A percentile compares a stretch with the other conserved stretches of the same genome.
Evolutionary conservation across 768 basidiomycete genomes (phyloP).

Genomic region (Pleurotus salmoneostramineus): DNA sequence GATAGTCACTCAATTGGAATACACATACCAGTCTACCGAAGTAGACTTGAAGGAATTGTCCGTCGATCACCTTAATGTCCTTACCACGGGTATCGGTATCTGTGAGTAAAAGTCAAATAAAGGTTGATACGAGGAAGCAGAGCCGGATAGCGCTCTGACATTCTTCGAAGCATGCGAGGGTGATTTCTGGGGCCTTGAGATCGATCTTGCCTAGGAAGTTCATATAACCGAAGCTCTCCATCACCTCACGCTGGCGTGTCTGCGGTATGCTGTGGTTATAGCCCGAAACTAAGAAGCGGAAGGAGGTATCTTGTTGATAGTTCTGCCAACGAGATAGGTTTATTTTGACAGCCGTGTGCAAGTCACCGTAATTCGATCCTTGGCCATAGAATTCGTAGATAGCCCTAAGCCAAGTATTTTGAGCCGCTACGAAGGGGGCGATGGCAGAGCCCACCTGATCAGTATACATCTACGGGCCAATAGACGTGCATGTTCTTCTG

Average conservation of each 20-base stretch:
- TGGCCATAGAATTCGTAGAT: conserved; percentile 77
- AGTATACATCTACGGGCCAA: conserved; percentile 78
- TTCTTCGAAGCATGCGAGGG: conserved; percentile 79
- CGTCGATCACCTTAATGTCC: conserved; percentile 43
- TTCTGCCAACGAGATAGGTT: conserved; percentile 49
- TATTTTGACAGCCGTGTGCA: conserved; percentile 54
- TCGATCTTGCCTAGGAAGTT: conserved; percentile 76
- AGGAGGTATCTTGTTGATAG: conserved; percentile 65
- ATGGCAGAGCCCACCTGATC: conserved; percentile 54
- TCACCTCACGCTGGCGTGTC: conserved; percentile 55
- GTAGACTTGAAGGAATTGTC: conserved; percentile 67
- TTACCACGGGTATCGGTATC: conserved; percentile 46
- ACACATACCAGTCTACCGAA: conserved; percentile 83
- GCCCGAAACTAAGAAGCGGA: conserved; percentile 74
- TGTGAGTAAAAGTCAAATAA: conserved; percentile 14
- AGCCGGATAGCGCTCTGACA: conserved; percentile 40
- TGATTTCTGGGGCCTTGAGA: conserved; percentile 74
- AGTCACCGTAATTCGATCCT: conserved; percentile 61
- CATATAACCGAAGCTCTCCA: conserved; percentile 87
- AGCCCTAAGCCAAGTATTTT: conserved; percentile 40
- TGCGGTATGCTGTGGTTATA: conserved; percentile 76
- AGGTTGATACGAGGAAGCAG: conserved; percentile 16
- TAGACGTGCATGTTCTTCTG: conserved; percentile 69
- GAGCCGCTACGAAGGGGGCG: conserved; percentile 1
- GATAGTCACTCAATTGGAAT: background rate